A percentile compares a stretch with the other conserved stretches of the same genome.
Evolutionary conservation across 129 eudicot genomes (phyloP).

Genomic region (Smallanthus sonchifolius): DNA sequence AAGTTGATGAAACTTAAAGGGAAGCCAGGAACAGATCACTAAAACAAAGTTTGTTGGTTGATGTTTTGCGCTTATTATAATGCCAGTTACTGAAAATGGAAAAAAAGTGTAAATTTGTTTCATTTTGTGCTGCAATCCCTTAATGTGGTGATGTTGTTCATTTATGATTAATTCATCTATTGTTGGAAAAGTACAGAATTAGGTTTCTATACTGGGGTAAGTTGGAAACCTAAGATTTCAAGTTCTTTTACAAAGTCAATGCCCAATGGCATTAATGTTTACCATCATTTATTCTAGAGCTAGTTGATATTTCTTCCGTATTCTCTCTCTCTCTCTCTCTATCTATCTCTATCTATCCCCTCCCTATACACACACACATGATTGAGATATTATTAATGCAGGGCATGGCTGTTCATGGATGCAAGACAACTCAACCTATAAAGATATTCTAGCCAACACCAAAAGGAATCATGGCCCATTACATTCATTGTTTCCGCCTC

Average conservation of each 20-base stretch:
- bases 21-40: no score
- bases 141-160: neutral
- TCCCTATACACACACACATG: neutral
- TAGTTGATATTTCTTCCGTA: neutral
- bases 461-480: slow-evolving; percentile 47
- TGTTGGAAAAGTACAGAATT: slow-evolving; percentile 5
- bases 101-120: neutral
- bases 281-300: neutral
- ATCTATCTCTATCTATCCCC: neutral
- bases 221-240: neutral
- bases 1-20: no score
- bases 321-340: neutral
- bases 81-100: no score
- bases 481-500: slow-evolving; percentile 37
- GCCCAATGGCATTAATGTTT: neutral
- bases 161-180: neutral
- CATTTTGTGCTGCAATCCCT: neutral
- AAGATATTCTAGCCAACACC: slow-evolving; percentile 21
- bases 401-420: slow-evolving; percentile 72
- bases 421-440: slow-evolving; percentile 41
- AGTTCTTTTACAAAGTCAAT: slow-evolving; percentile 1
- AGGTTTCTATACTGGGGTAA: neutral
- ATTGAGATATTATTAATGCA: slow-evolving; percentile 33
- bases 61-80: no score
- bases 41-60: no score